These are phyloP conservation scores for Helichrysum umbraculigerum DNA, from an alignment of 129 eudicot species.

Conservation along the genomic window DNA sequence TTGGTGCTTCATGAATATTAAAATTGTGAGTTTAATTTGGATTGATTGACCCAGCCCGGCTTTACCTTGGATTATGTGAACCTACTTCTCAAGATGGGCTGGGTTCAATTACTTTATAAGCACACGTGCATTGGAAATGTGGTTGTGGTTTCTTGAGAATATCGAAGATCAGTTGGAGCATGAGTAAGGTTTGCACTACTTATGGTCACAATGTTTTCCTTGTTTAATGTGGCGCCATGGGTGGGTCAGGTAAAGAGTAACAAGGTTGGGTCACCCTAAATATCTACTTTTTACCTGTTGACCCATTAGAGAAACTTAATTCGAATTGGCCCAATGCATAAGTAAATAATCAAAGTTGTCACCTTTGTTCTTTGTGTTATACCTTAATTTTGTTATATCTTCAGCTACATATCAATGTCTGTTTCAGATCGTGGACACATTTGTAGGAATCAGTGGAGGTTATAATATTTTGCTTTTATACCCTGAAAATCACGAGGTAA, in stretches of 20 bases:
- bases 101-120: slow-evolving; percentile 91
- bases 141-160: slow-evolving; percentile 60
- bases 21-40: not conserved
- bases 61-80: slow-evolving; percentile 88
- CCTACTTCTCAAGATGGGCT: slow-evolving; percentile 84
- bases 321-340: too few species aligned
- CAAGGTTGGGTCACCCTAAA: too few species aligned
- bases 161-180: slow-evolving; percentile 85
- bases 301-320: too few species aligned
- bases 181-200: slow-evolving; percentile 70
- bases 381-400: not conserved
- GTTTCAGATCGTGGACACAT: slow-evolving; percentile 59
- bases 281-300: too few species aligned
- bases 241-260: not conserved
- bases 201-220: not conserved
- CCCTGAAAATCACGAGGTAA: slow-evolving; percentile 84
- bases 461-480: slow-evolving; percentile 80
- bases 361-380: not conserved
- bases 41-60: slow-evolving; percentile 48
- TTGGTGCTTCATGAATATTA: slow-evolving; percentile 23
- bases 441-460: slow-evolving; percentile 50
- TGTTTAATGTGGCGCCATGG: not conserved
- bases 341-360: too few species aligned
- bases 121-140: slow-evolving; percentile 82
- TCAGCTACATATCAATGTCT: not conserved